Percentiles rank a stretch among this genome's conserved stretches.
These are phyloP conservation scores for Nigrograna mackinnonii DNA, from an alignment of 2,329 filamentous ascomycete species.

Conservation along the genomic window DNA sequence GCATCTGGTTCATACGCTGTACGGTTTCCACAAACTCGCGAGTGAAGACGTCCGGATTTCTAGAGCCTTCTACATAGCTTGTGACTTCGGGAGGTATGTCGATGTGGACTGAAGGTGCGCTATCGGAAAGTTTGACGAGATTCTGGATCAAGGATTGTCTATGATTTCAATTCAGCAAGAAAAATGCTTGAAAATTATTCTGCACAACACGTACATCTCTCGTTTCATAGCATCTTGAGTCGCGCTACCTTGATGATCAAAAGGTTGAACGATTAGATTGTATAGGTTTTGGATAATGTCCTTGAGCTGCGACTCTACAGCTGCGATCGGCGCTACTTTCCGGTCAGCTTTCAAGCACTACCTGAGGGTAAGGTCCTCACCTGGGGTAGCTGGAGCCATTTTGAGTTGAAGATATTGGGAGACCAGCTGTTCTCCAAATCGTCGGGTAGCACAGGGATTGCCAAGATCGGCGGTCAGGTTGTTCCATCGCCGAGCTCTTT, in stretches of 20 bases:
- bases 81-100: slow-evolving; percentile 65
- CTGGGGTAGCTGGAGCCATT: too few species aligned
- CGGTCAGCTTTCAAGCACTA: too few species aligned
- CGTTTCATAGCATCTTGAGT: slow-evolving; percentile 61
- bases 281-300: slow-evolving; percentile 66
- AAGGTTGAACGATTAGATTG: slow-evolving; percentile 60
- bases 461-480: too few species aligned
- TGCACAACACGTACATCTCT: slow-evolving; percentile 53
- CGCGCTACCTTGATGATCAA: slow-evolving; percentile 61
- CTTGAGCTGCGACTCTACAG: slow-evolving; percentile 57
- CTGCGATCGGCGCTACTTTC: too few species aligned
- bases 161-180: slow-evolving; percentile 1
- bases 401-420: too few species aligned
- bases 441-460: too few species aligned
- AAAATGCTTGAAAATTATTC: neutral
- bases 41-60: slow-evolving; percentile 70
- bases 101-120: slow-evolving; percentile 53
- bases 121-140: slow-evolving; percentile 56
- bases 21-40: slow-evolving; percentile 67
- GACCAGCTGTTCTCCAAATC: too few species aligned
- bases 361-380: too few species aligned
- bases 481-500: neutral
- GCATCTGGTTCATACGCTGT: slow-evolving; percentile 64
- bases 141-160: slow-evolving; percentile 57
- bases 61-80: slow-evolving; percentile 63